Conservation (phyloP, 1,284 basidiomycete genomes). For the Puccinia polysora region DNA sequence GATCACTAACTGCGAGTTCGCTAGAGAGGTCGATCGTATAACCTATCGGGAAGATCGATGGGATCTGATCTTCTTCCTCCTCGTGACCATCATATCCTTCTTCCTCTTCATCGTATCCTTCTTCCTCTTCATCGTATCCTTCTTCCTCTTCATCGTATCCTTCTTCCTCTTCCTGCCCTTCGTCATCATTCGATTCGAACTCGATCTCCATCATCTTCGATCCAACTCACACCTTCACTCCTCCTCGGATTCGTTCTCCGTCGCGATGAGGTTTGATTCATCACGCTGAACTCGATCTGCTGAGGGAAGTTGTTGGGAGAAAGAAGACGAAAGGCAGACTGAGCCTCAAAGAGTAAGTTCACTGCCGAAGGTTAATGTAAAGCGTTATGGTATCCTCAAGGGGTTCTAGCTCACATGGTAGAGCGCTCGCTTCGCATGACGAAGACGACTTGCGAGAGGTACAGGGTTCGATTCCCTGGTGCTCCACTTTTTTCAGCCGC, state of each 20-base stretch:
- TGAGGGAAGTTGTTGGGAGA: background rate
- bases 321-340: background rate
- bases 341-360: too few species aligned
- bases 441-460: constrained; percentile 5
- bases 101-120: background rate
- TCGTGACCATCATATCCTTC: background rate
- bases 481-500: constrained; percentile 24
- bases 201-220: too few species aligned
- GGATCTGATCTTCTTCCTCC: background rate
- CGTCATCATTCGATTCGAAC: too few species aligned
- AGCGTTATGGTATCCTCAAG: too few species aligned
- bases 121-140: background rate
- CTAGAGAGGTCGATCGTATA: constrained; percentile 24
- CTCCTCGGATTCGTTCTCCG: background rate
- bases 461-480: constrained; percentile 37
- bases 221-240: too few species aligned
- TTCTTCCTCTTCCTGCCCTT: background rate
- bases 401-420: constrained; percentile 39
- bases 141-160: background rate
- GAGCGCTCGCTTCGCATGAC: constrained; percentile 27
- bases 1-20: too few species aligned
- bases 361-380: too few species aligned
- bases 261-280: background rate
- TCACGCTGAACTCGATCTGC: background rate
- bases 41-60: constrained; percentile 20